Evolutionary conservation across 768 basidiomycete species (phyloP), one percentile per base, ranked within the genome.

Genomic region (Auriculariales sp.): DNA sequence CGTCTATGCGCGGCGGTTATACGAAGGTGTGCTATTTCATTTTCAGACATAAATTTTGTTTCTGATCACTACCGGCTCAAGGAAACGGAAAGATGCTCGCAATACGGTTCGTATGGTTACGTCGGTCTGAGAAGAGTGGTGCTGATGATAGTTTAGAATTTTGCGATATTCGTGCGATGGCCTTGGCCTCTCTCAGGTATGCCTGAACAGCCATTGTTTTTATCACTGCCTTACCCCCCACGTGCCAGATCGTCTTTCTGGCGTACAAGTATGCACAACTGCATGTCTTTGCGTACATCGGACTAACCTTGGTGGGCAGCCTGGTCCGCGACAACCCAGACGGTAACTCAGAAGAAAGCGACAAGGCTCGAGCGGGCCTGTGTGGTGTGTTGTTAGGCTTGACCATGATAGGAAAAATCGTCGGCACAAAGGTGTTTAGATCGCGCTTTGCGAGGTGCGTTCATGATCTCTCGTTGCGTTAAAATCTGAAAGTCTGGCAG

Each of bases 101-200:
- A 24, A 49, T 55, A 28, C n/a, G n/a, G n/a, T n/a, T n/a, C n/a
- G n/a, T n/a, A n/a, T n/a, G n/a, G n/a, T n/a, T n/a, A n/a, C n/a
- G n/a, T n/a, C n/a, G n/a, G n/a, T n/a, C n/a, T n/a, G n/a, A n/a
- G n/a, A n/a, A n/a, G n/a, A n/a, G n/a, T n/a, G n/a, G n/a, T n/a
- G n/a, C n/a, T n/a, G n/a, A n/a, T n/a, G n/a, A n/a, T n/a, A n/a
- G n/a, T n/a, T n/a, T n/a, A 49, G 56, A 24, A 53, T 55, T 28
- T 24, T 67, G 19, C 59, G 68, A 44, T 69, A 65, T 49, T 66
- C 65, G 28, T 44, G 66, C 10, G 68, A 69, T 55, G 67, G 63
- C 24, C 48, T 66, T 14, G 57, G 58, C 10, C 32, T 60, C 6
- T 49, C 59, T 6, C 53, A 58, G 42, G 59, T 58, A 27, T 36